Evolutionary conservation across 1,139 yeast genomes (phyloP).

Genomic region (Lodderomyces beijingensis): DNA sequence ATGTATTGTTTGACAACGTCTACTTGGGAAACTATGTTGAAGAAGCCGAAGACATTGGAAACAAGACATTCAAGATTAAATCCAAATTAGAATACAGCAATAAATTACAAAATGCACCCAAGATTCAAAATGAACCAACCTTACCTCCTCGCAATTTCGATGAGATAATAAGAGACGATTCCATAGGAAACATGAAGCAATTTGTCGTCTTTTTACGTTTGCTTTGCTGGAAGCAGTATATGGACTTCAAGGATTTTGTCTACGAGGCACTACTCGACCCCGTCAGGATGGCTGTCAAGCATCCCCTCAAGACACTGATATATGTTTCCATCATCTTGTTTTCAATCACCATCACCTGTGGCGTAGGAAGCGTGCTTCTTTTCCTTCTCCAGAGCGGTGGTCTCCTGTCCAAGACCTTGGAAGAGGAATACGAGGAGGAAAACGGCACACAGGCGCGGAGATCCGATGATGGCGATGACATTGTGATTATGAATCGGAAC

Average conservation of each 20-base stretch:
- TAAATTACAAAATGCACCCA: slow-evolving; percentile 38
- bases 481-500: not conserved
- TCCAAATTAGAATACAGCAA: slow-evolving; percentile 46
- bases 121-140: slow-evolving; percentile 32
- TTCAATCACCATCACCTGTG: slow-evolving; percentile 38
- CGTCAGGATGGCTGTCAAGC: slow-evolving; percentile 29
- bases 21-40: slow-evolving; percentile 76
- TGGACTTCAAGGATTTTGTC: slow-evolving; percentile 29
- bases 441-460: not conserved
- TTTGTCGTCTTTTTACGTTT: slow-evolving; percentile 20
- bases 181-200: slow-evolving; percentile 16
- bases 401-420: not conserved
- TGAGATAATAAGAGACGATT: slow-evolving; percentile 30
- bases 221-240: slow-evolving; percentile 19
- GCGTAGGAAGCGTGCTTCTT: slow-evolving; percentile 32
- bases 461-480: slow-evolving; percentile 8
- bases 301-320: slow-evolving; percentile 48
- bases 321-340: slow-evolving; percentile 41
- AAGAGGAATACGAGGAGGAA: slow-evolving; percentile 3
- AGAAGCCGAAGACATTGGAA: slow-evolving; percentile 84
- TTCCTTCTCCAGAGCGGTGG: slow-evolving; percentile 14
- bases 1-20: slow-evolving; percentile 74
- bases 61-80: slow-evolving; percentile 66
- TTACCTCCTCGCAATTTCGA: slow-evolving; percentile 39
- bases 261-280: slow-evolving; percentile 41